Percentiles rank a stretch among this genome's conserved stretches.
Conservation (phyloP, 306 rosid genomes). For the Abrus pulchellus region DNA sequence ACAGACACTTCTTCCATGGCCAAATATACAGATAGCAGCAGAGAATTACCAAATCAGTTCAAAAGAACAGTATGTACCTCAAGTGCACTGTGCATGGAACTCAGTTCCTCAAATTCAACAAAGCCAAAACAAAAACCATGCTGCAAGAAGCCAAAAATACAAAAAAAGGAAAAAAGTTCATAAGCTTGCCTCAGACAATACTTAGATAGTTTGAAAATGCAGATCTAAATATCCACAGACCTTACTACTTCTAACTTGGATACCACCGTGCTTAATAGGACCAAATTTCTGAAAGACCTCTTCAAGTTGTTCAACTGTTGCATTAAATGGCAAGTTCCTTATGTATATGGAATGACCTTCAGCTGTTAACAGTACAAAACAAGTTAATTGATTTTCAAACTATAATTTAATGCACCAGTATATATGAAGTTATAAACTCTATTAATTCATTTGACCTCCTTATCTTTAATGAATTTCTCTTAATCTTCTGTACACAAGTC, state of each 20-base stretch:
- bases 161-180: slow-evolving; percentile 8
- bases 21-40: slow-evolving; percentile 24
- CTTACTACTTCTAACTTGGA: slow-evolving; percentile 95
- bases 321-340: slow-evolving; percentile 88
- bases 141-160: slow-evolving; percentile 62
- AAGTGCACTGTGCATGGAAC: slow-evolving; percentile 84
- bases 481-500: slow-evolving; percentile 28
- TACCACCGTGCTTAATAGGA: slow-evolving; percentile 87
- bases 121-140: slow-evolving; percentile 98
- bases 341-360: slow-evolving; percentile 97
- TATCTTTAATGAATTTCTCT: slow-evolving; percentile 20
- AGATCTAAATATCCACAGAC: slow-evolving; percentile 49
- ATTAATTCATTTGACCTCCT: slow-evolving; percentile 11
- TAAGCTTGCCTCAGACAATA: slow-evolving; percentile 49
- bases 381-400: slow-evolving; percentile 48
- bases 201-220: slow-evolving; percentile 36
- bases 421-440: slow-evolving; percentile 38
- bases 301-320: slow-evolving; percentile 89
- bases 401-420: slow-evolving; percentile 34
- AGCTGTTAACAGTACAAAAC: slow-evolving; percentile 52
- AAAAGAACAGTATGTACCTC: slow-evolving; percentile 62
- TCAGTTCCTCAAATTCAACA: slow-evolving; percentile 84
- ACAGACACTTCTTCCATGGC: slow-evolving; percentile 30
- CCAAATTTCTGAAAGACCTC: slow-evolving; percentile 90
- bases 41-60: slow-evolving; percentile 21